phyloP scores from a whole-genome alignment of 768 basidiomycete species.

The Lactarius sp. region DNA sequence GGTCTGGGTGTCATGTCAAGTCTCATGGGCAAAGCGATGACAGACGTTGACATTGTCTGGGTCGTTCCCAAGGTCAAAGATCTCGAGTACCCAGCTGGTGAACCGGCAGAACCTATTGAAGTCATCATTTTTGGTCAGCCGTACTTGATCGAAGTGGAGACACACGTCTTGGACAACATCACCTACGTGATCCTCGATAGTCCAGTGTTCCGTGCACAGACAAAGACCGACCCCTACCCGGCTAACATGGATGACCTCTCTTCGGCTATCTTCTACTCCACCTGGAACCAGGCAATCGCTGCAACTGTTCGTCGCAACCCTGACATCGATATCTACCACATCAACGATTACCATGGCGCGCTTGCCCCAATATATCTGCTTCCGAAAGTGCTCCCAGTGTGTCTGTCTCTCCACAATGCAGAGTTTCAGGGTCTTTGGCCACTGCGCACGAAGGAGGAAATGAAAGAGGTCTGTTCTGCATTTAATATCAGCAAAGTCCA shows the following conservation, averaged over 20 bases:
- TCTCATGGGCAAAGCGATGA: slow-evolving; percentile 98
- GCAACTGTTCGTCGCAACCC: slow-evolving; percentile 83
- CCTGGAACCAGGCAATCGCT: slow-evolving; percentile 96
- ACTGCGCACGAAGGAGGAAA: slow-evolving; percentile 92
- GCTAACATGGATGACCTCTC: slow-evolving; percentile 96
- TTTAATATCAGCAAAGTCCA: slow-evolving; percentile 97
- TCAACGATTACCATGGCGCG: slow-evolving; percentile 95
- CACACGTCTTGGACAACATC: slow-evolving; percentile 89
- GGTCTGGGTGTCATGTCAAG: slow-evolving; percentile 98
- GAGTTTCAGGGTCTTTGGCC: slow-evolving; percentile 98
- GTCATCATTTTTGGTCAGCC: slow-evolving; percentile 95
- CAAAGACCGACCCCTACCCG: slow-evolving; percentile 92
- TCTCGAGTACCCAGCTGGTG: slow-evolving; percentile 86
- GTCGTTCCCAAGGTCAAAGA: slow-evolving; percentile 94
- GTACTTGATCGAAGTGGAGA: slow-evolving; percentile 94
- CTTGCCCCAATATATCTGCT: slow-evolving; percentile 87
- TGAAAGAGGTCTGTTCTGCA: slow-evolving; percentile 97
- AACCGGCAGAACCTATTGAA: slow-evolving; percentile 90
- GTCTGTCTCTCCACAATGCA: slow-evolving; percentile 92
- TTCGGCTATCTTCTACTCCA: slow-evolving; percentile 96
- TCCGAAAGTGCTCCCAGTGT: slow-evolving; percentile 85
- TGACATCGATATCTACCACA: slow-evolving; percentile 87
- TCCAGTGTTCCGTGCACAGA: slow-evolving; percentile 95
- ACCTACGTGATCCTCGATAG: slow-evolving; percentile 92
- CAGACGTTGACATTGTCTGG: slow-evolving; percentile 93